Evolutionary conservation across 2,329 filamentous ascomycete species (phyloP), one percentile per base, ranked within the genome.

Genomic region (Pseudogymnoascus sp.): DNA sequence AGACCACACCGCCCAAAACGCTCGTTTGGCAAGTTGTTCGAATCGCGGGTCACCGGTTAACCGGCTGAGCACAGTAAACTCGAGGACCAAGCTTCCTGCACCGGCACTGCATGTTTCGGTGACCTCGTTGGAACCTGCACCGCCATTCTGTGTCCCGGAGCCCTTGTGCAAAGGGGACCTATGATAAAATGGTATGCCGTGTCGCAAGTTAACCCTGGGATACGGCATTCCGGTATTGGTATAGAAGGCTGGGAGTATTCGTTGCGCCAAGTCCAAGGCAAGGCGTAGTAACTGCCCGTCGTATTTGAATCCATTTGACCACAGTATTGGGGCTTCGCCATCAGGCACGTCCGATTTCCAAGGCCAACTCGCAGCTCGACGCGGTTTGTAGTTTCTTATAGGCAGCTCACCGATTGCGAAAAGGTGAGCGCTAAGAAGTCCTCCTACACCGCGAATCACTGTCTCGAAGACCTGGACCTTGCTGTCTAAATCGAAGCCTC

Each of bases 381-480:
- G 65, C 3, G 90, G 85, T 2, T 83, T 72, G 72, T 97, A 97
- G 38, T 89, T 89, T 12, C 81, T 79, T 62, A 98, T 96, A 0
- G 95, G 95, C 63, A 99, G 77, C 63, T 96, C 92, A 35, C 93
- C 95, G 22, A 92, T 82, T 11, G 95, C 93, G 74, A 99, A 99
- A 43, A 97, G 78, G 77, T 99, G 95, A 2, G 93, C 92, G 71
- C 93, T 97, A 67, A 99, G 78, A 63, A 99, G 79, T 0, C 95
- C 95, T 12, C 95, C 95, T 53, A 96, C 84, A 14, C 93, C 95
- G 64, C 95, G 84, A 69, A 99, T 99, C 37, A 96, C 93, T 0
- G 93, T 98, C 78, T 99, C 95, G 72, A 99, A 99, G 40, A 99
- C 91, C 77, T 99, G 93, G 1, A 99, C 95, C 76, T 98, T 99